Percentiles rank a stretch among this genome's conserved stretches.
Conservation (phyloP, 495 filamentous ascomycete genomes). For the Penicillium flavigenum region DNA sequence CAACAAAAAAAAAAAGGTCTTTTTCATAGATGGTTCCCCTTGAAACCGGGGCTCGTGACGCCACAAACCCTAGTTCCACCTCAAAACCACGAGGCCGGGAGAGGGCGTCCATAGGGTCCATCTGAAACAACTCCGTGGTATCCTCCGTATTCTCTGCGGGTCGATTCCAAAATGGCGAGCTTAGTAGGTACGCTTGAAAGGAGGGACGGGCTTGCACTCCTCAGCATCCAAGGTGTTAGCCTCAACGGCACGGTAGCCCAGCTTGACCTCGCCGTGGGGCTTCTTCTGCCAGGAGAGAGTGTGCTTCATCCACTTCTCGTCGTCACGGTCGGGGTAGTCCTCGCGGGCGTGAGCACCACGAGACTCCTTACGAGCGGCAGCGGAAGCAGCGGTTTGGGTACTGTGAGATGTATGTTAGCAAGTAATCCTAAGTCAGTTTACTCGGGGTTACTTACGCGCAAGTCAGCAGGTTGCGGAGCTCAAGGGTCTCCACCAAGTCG, state of each 20-base stretch:
- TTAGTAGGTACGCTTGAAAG: conserved; percentile 84
- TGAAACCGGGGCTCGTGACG: conserved; percentile 15
- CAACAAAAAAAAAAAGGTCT: conserved; percentile 40
- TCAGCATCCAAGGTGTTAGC: conserved; percentile 78
- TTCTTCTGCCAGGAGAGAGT: conserved; percentile 90
- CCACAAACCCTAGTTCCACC: conserved; percentile 16
- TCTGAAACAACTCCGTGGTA: conserved; percentile 29
- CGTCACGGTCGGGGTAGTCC: conserved; percentile 91
- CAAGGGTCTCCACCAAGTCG: conserved; percentile 91
- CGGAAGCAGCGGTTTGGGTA: conserved; percentile 82
- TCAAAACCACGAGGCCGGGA: conserved; percentile 10
- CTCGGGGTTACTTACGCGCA: conserved; percentile 69
- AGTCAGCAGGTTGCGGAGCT: conserved; percentile 88
- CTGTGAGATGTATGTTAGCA: conserved; percentile 29
- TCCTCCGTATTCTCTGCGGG: conserved; percentile 13
- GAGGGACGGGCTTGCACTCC: conserved; percentile 85
- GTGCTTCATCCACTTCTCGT: conserved; percentile 98
- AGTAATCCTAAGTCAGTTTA: not conserved
- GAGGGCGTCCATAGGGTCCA: conserved; percentile 9
- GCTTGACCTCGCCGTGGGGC: conserved; percentile 73
- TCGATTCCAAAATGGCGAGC: conserved; percentile 10
- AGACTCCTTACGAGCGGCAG: conserved; percentile 88
- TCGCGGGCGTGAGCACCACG: conserved; percentile 93
- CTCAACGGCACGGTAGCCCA: conserved; percentile 76
- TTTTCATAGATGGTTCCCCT: conserved; percentile 39